These are phyloP conservation scores for Litchi chinensis DNA, from an alignment of 345 rosid genomes.

Conservation along the genomic window DNA sequence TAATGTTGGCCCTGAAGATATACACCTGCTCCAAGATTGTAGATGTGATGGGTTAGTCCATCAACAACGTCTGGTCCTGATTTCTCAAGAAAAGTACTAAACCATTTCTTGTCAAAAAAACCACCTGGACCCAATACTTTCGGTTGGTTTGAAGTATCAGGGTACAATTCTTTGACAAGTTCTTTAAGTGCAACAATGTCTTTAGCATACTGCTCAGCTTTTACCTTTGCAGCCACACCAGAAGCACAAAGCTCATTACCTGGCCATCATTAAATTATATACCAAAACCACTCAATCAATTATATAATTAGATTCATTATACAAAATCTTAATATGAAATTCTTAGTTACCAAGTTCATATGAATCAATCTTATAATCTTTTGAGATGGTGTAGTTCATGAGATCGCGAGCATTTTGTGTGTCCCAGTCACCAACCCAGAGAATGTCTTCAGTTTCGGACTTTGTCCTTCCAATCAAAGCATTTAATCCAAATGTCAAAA, in stretches of 20 bases:
- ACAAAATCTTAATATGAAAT: not conserved
- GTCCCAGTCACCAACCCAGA: conserved; percentile 54
- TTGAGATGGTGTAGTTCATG: conserved; percentile 46
- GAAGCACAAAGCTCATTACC: conserved; percentile 61
- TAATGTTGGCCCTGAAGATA: not conserved
- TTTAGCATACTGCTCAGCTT: conserved; percentile 41
- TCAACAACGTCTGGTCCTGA: conserved; percentile 51
- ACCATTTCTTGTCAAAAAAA: conserved; percentile 62
- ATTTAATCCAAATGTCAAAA: conserved; percentile 50
- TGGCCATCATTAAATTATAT: not conserved
- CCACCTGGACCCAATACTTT: conserved; percentile 59
- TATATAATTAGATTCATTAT: not conserved
- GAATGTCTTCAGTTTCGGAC: not conserved
- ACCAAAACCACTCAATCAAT: not conserved
- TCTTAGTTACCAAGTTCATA: conserved; percentile 50
- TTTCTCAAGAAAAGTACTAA: conserved; percentile 33
- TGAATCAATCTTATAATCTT: conserved; percentile 60
- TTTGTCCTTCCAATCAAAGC: conserved; percentile 46
- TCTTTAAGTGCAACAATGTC: conserved; percentile 39
- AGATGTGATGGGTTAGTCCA: conserved; percentile 62
- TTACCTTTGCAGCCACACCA: conserved; percentile 50
- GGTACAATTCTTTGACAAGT: conserved; percentile 37
- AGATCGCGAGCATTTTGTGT: conserved; percentile 43
- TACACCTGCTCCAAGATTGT: conserved; percentile 61
- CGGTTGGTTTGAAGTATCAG: conserved; percentile 38